Evolutionary conservation across 495 filamentous ascomycete species (phyloP), one percentile per base, ranked within the genome.

Genomic region (Terfezia boudieri): DNA sequence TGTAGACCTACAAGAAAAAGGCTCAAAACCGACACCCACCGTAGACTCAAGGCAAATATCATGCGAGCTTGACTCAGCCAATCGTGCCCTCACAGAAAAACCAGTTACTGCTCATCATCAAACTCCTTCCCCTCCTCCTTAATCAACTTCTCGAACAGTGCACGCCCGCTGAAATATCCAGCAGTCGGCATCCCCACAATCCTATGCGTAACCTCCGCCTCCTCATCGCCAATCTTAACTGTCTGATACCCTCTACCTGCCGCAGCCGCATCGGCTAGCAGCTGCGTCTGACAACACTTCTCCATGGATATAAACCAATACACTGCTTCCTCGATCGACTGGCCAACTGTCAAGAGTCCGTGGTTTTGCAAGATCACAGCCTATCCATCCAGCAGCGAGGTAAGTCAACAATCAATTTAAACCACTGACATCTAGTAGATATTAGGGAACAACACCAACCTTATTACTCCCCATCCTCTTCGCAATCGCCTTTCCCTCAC

Each of bases 291-390:
- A 61, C 83, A 86, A 65, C 78, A 83, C 58, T 78, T 82, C 57
- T 86, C 83, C 56, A 88, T 60, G 52, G 74, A 79, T 36, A 83
- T 67, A 64, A 86, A 87, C 82, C 82, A 87, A 62, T 79, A 84
- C 1, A 86, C 73, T 0, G 78, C 69, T 23, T 69, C 71, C 60
- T 82, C 79, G 43, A 82, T 69, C 0, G 71, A 68, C 23, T 61
- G 55, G 2, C 80, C 80, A 5, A 74, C 74, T 1, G 72, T 73
- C 56, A 74, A 56, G 9, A 73, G 56, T 0, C 70, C 71, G 60
- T 87, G 83, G 62, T 86, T 86, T 57, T 82, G 75, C 12, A 87
- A 64, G 3, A 87, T 59, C 0, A 76, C 81, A 0, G 79, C 82
- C 56, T 61, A 53, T 10, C 52, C 17, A 46, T 20, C 41, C 41